phyloP scores from a whole-genome alignment of 1,139 yeast species.

The Suhomyces ambrosiae region DNA sequence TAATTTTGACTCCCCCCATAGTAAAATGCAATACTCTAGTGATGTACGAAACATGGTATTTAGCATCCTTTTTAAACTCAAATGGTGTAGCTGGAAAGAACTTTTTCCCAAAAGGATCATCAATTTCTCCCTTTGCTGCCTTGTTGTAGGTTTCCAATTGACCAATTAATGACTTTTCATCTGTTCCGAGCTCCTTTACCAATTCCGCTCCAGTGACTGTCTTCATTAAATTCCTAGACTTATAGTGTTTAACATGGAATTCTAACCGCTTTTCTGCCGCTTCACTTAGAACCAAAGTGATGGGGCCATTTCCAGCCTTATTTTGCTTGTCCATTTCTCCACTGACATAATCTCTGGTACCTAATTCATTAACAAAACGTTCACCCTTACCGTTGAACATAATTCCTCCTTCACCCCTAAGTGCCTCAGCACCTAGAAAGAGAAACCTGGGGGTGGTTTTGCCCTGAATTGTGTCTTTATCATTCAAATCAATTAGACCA shows the following conservation, averaged over 20 bases:
- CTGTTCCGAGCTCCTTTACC: constrained; percentile 45
- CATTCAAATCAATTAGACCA: constrained; percentile 70
- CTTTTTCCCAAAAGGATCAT: constrained; percentile 53
- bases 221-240: constrained; percentile 64
- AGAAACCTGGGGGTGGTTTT: constrained; percentile 52
- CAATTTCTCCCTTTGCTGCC: constrained; percentile 45
- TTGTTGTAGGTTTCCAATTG: constrained; percentile 48
- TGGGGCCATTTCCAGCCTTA: constrained; percentile 51
- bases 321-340: constrained; percentile 55
- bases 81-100: constrained; percentile 56
- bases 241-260: constrained; percentile 67
- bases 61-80: constrained; percentile 30
- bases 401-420: constrained; percentile 78
- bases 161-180: constrained; percentile 28
- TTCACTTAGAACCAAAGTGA: constrained; percentile 50
- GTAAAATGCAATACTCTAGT: constrained; percentile 85
- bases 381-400: constrained; percentile 62
- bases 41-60: constrained; percentile 54
- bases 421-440: constrained; percentile 76
- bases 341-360: constrained; percentile 70
- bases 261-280: constrained; percentile 47
- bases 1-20: constrained; percentile 81
- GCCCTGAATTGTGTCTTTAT: constrained; percentile 47
- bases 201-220: constrained; percentile 53
- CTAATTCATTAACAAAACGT: constrained; percentile 72